Evolutionary conservation across 1,284 basidiomycete species (phyloP).

Genomic region (Apiotrichum siamense): DNA sequence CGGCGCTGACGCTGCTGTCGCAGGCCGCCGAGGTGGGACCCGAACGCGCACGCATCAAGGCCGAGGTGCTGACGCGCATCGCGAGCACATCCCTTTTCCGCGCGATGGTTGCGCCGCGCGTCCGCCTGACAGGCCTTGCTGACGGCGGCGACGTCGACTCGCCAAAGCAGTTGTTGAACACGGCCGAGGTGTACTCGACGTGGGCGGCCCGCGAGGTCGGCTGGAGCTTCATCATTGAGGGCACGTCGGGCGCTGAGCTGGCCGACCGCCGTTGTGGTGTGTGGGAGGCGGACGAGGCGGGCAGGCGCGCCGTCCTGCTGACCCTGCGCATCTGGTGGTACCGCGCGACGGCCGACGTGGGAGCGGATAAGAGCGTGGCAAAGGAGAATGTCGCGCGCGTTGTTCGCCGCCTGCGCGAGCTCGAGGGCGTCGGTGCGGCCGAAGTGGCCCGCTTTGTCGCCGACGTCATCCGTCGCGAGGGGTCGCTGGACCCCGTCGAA

Average conservation of each 20-base stretch:
- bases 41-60: conserved; percentile 32
- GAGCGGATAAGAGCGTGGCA: conserved; percentile 10
- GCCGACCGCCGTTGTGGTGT: conserved; percentile 36
- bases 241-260: conserved; percentile 29
- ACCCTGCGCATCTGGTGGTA: conserved; percentile 43
- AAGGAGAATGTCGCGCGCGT: conserved; percentile 41
- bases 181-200: conserved; percentile 45
- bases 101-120: conserved; percentile 31
- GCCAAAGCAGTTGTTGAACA: conserved; percentile 27
- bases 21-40: conserved; percentile 26
- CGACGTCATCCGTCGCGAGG: too few relatives aligned
- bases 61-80: conserved; percentile 35
- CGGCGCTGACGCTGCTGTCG: conserved; percentile 36
- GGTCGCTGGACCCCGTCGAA: too few relatives aligned
- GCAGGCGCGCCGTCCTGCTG: conserved; percentile 39
- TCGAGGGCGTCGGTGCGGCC: conserved; percentile 36
- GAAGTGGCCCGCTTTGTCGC: too few relatives aligned
- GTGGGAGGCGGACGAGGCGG: conserved; percentile 38
- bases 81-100: conserved; percentile 36
- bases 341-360: conserved; percentile 18
- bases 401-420: conserved; percentile 35
- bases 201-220: conserved; percentile 48
- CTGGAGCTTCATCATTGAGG: conserved; percentile 46
- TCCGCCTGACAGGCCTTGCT: conserved; percentile 13
- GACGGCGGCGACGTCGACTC: neutral